A percentile compares a stretch with the other conserved stretches of the same genome.
Evolutionary conservation across 768 basidiomycete genomes (phyloP).

Genomic region (Rickenella mellea): DNA sequence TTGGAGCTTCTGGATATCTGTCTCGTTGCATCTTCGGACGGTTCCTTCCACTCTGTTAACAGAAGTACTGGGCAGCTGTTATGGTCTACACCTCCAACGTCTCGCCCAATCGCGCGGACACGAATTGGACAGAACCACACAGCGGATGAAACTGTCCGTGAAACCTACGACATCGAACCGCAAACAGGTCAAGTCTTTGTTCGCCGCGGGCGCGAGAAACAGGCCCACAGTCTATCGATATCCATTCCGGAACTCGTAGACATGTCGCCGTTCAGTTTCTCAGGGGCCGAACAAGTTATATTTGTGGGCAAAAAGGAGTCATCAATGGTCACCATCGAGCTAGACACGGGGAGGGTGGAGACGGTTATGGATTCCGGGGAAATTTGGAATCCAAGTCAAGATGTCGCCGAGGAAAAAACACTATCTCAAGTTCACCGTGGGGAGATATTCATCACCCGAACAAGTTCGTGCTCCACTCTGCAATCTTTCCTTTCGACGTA

Average conservation of each 20-base stretch:
- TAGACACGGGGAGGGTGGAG: not conserved
- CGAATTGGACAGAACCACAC: slow-evolving; percentile 49
- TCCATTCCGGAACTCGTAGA: not conserved
- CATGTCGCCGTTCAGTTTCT: not conserved
- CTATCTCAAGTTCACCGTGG: not conserved
- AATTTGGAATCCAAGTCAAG: not conserved
- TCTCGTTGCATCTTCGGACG: slow-evolving; percentile 88
- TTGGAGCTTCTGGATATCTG: slow-evolving; percentile 75
- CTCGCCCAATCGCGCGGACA: slow-evolving; percentile 69
- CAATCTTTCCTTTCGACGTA: not conserved
- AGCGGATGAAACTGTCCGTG: not conserved
- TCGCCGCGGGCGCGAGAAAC: not conserved
- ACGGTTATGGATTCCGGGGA: not conserved
- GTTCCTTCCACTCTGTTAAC: slow-evolving; percentile 89
- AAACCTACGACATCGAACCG: slow-evolving; percentile 1
- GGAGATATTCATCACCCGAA: not conserved
- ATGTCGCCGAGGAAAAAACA: not conserved
- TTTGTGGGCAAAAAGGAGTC: not conserved
- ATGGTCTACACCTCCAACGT: slow-evolving; percentile 68
- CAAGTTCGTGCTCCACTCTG: not conserved
- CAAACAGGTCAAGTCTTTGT: not conserved
- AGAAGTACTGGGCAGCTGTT: slow-evolving; percentile 71
- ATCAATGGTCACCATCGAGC: not conserved
- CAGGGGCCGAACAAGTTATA: not conserved
- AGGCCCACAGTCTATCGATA: not conserved